phyloP scores from a whole-genome alignment of 2,329 filamentous ascomycete species.

The Xylaria sp. region DNA sequence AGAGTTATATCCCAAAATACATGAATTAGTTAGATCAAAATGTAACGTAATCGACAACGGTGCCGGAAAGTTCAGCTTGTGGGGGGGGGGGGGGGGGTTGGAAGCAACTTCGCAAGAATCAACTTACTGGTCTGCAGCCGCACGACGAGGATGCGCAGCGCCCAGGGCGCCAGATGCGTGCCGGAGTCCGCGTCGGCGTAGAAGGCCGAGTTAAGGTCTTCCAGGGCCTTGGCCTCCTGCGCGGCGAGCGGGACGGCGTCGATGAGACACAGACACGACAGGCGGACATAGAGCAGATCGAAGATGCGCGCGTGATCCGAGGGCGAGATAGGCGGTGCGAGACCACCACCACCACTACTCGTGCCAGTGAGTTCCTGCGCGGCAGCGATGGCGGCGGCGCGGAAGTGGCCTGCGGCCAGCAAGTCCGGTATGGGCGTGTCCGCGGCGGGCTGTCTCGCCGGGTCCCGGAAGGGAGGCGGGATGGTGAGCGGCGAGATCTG shows the following conservation, averaged over 20 bases:
- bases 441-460: conserved; percentile 70
- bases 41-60: too few relatives aligned
- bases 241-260: conserved; percentile 76
- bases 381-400: conserved; percentile 77
- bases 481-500: conserved; percentile 73
- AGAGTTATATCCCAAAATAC: too few relatives aligned
- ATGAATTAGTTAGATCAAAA: too few relatives aligned
- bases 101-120: background rate
- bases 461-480: conserved; percentile 74
- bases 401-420: conserved; percentile 79
- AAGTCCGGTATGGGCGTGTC: conserved; percentile 75
- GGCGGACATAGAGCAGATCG: conserved; percentile 79
- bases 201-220: conserved; percentile 68
- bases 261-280: conserved; percentile 84
- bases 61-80: background rate
- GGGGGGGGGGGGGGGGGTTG: too few relatives aligned
- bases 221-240: conserved; percentile 72
- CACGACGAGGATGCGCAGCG: conserved; percentile 83
- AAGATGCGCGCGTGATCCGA: conserved; percentile 76
- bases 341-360: conserved; percentile 5
- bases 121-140: conserved; percentile 74
- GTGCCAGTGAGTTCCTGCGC: conserved; percentile 68
- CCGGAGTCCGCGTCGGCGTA: conserved; percentile 67
- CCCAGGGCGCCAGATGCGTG: conserved; percentile 83
- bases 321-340: conserved; percentile 55